phyloP scores from a whole-genome alignment of 1,139 yeast genomes.

The Barnettozyma hawaiiensis region DNA sequence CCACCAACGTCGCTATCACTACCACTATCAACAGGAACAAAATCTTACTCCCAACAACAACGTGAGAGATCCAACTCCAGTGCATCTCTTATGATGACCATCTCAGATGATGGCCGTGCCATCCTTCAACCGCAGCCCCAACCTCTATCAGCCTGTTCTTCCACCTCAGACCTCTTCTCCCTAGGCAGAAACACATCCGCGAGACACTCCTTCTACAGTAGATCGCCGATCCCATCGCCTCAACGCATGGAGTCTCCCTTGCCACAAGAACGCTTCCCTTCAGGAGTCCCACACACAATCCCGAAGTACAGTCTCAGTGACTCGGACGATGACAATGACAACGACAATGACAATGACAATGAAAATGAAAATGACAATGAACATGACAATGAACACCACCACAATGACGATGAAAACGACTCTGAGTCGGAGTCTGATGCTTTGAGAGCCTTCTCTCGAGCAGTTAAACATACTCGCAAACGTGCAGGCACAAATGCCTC shows the following conservation, averaged over 20 bases:
- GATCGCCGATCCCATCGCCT: constrained; percentile 20
- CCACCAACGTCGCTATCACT: neutral
- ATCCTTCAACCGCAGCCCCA: constrained; percentile 19
- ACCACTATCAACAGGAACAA: neutral
- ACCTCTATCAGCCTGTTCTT: constrained; percentile 20
- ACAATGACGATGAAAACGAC: constrained; percentile 10
- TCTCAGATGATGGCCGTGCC: constrained; percentile 26
- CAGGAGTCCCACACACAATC: constrained; percentile 4
- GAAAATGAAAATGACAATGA: constrained; percentile 11
- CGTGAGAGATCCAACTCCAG: constrained; percentile 16
- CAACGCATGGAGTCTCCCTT: constrained; percentile 15
- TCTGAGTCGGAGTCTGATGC: constrained; percentile 19
- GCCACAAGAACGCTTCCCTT: constrained; percentile 9
- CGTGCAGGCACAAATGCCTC: constrained; percentile 24
- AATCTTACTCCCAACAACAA: constrained; percentile 12
- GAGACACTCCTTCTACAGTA: constrained; percentile 10
- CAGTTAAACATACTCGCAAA: constrained; percentile 19
- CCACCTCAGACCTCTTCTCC: constrained; percentile 21
- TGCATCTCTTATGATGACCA: constrained; percentile 22
- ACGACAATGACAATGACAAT: constrained; percentile 9
- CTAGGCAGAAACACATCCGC: constrained; percentile 12
- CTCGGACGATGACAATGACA: constrained; percentile 9
- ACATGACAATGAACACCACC: constrained; percentile 7
- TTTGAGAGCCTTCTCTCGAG: constrained; percentile 22
- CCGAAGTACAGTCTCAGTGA: constrained; percentile 8